Evolutionary conservation across 495 filamentous ascomycete genomes (phyloP).

Genomic region (Aspergillus hancockii): DNA sequence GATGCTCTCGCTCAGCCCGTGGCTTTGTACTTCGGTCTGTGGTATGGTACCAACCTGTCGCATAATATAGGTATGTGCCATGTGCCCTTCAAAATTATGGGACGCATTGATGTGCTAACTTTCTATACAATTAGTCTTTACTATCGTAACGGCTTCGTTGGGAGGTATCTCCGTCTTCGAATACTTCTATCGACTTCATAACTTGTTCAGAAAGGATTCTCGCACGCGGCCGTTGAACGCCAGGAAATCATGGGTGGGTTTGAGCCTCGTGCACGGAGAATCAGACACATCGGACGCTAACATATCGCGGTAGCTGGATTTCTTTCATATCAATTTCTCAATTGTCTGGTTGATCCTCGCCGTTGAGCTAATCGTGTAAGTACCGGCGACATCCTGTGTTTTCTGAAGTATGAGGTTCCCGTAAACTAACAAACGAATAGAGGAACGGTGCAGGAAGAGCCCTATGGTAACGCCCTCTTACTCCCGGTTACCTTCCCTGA

Average conservation of each 20-base stretch:
- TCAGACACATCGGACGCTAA: conserved; percentile 14
- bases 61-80: conserved; percentile 51
- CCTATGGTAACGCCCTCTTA: conserved; percentile 38
- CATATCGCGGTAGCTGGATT: conserved; percentile 49
- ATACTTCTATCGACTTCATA: conserved; percentile 50
- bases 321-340: conserved; percentile 64
- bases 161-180: conserved; percentile 63
- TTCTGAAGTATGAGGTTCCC: not conserved
- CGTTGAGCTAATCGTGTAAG: conserved; percentile 56
- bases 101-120: conserved; percentile 9
- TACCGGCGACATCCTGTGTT: conserved; percentile 5
- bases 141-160: conserved; percentile 56
- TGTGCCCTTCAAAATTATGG: not conserved
- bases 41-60: conserved; percentile 55
- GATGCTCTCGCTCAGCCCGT: conserved; percentile 57
- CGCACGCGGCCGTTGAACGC: conserved; percentile 56
- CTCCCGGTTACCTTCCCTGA: conserved; percentile 4
- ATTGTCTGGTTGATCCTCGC: conserved; percentile 51
- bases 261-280: not conserved
- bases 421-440: conserved; percentile 32
- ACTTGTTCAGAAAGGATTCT: conserved; percentile 48
- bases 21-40: conserved; percentile 57
- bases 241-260: conserved; percentile 46
- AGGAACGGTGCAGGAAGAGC: conserved; percentile 41
- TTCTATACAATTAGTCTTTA: conserved; percentile 46